A percentile compares a stretch with the other conserved stretches of the same genome.
phyloP scores from a whole-genome alignment of 2,329 filamentous ascomycete species.

The Aspergillus calidoustus region DNA sequence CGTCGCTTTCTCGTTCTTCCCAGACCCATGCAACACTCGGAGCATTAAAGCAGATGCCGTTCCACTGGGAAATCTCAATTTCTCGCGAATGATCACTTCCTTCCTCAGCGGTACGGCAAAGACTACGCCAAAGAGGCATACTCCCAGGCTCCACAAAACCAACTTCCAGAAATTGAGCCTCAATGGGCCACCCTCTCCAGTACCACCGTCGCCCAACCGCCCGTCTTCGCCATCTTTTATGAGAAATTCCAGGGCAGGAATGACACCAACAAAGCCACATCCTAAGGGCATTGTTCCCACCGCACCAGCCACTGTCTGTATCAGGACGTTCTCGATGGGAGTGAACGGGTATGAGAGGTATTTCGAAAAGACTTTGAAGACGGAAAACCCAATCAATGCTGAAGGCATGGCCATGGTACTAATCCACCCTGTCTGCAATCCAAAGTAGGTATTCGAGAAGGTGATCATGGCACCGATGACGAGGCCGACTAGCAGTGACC shows the following conservation, averaged over 20 bases:
- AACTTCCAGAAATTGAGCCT: slow-evolving; percentile 74
- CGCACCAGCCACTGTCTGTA: slow-evolving; percentile 92
- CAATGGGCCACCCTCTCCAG: slow-evolving; percentile 78
- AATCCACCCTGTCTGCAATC: slow-evolving; percentile 86
- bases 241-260: slow-evolving; percentile 89
- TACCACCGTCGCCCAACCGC: slow-evolving; percentile 70
- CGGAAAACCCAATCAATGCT: slow-evolving; percentile 89
- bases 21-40: slow-evolving; percentile 76
- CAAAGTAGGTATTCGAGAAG: slow-evolving; percentile 98
- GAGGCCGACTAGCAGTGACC: slow-evolving; percentile 79
- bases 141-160: slow-evolving; percentile 85
- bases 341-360: slow-evolving; percentile 81
- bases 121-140: slow-evolving; percentile 95
- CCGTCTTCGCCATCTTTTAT: slow-evolving; percentile 78
- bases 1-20: slow-evolving; percentile 48
- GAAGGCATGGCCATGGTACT: slow-evolving; percentile 96
- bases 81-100: slow-evolving; percentile 91
- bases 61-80: slow-evolving; percentile 90
- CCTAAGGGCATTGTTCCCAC: slow-evolving; percentile 97
- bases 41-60: slow-evolving; percentile 96
- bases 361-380: slow-evolving; percentile 79
- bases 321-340: slow-evolving; percentile 93
- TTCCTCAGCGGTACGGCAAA: slow-evolving; percentile 90
- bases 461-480: slow-evolving; percentile 88
- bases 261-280: slow-evolving; percentile 92